These are phyloP conservation scores for Sugiyamaella americana DNA, from an alignment of 805 yeast genomes.

Conservation along the genomic window DNA sequence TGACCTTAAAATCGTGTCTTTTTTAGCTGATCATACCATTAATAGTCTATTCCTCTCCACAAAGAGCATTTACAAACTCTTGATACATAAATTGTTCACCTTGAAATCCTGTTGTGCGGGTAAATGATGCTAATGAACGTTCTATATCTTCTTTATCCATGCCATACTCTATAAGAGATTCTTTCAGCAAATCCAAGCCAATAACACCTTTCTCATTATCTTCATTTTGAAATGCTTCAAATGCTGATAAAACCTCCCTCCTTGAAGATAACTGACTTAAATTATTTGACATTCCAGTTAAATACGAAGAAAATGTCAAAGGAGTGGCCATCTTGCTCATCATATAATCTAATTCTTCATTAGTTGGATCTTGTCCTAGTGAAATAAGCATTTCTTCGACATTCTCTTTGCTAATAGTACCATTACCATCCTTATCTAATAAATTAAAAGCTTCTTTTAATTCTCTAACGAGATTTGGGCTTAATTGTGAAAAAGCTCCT, in stretches of 20 bases:
- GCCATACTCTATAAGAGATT: slow-evolving; percentile 44
- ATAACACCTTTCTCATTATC: slow-evolving; percentile 37
- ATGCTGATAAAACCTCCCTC: slow-evolving; percentile 51
- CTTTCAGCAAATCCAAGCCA: slow-evolving; percentile 43
- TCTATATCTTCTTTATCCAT: slow-evolving; percentile 38
- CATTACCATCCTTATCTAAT: slow-evolving; percentile 79
- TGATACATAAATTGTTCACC: slow-evolving; percentile 53
- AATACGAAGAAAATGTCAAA: slow-evolving; percentile 58
- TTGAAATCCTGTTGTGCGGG: slow-evolving; percentile 48
- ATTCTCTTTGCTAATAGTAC: slow-evolving; percentile 32
- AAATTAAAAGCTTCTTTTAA: slow-evolving; percentile 70
- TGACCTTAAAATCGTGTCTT: no score
- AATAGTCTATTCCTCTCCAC: no score
- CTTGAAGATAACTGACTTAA: slow-evolving; percentile 47
- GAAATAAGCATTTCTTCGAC: slow-evolving; percentile 45
- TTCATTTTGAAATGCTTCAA: slow-evolving; percentile 44
- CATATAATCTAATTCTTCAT: slow-evolving; percentile 46
- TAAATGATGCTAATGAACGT: slow-evolving; percentile 46
- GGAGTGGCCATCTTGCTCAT: slow-evolving; percentile 35
- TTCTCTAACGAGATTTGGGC: slow-evolving; percentile 57
- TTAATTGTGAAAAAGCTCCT: slow-evolving; percentile 39
- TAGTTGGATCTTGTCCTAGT: slow-evolving; percentile 35
- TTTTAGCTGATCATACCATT: no score
- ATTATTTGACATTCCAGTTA: slow-evolving; percentile 54
- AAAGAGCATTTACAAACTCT: slow-evolving; percentile 43